Conservation (phyloP, 1,284 basidiomycete species). For the Mixia osmundae region DNA sequence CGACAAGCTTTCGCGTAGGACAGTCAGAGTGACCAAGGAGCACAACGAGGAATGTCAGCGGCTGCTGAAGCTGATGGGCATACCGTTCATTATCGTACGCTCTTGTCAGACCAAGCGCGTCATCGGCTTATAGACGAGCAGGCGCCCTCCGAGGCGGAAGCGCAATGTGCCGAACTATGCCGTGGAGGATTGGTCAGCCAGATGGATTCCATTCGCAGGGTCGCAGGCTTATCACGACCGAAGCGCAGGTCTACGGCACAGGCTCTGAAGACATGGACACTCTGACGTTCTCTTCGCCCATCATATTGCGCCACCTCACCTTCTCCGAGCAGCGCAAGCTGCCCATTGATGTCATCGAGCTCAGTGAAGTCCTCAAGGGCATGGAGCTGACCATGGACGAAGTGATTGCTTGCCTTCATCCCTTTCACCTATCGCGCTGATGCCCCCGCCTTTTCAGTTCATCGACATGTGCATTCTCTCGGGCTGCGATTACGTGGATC, state of each 20-base stretch:
- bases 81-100: conserved; percentile 68
- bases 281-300: conserved; percentile 77
- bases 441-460: conserved; percentile 33
- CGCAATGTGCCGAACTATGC: conserved; percentile 92
- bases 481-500: conserved; percentile 95
- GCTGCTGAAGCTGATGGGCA: conserved; percentile 82
- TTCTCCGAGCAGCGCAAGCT: conserved; percentile 97
- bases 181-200: conserved; percentile 48
- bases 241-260: conserved; percentile 68
- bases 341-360: conserved; percentile 82
- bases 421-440: background rate
- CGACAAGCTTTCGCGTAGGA: conserved; percentile 69
- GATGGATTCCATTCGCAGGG: background rate
- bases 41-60: conserved; percentile 90
- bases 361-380: conserved; percentile 61
- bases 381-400: conserved; percentile 78
- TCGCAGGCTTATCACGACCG: too few relatives aligned
- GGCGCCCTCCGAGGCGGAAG: conserved; percentile 96
- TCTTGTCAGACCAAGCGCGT: background rate
- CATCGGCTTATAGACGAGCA: conserved; percentile 20
- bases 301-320: conserved; percentile 82
- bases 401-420: conserved; percentile 25
- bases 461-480: conserved; percentile 91
- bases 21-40: conserved; percentile 81
- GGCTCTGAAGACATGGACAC: conserved; percentile 99